Conservation (phyloP, 441 rosid genomes). For the Gossypium laxum region DNA sequence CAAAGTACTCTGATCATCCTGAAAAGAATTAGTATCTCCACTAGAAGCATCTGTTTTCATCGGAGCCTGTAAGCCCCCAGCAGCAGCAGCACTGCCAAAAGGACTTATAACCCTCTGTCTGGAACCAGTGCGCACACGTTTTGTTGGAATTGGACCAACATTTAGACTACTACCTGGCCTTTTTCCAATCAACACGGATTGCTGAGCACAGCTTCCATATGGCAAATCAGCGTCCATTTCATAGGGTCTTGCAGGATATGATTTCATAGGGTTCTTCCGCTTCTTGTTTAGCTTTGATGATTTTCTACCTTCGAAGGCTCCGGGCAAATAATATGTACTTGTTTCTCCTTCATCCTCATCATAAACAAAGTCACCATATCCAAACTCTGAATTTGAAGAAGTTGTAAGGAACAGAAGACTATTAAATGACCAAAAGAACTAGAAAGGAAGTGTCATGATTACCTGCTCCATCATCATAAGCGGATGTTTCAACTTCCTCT, state of each 20-base stretch:
- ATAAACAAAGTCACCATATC: conserved; percentile 41
- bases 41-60: conserved; percentile 85
- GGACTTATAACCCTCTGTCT: conserved; percentile 76
- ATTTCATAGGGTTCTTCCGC: conserved; percentile 43
- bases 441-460: conserved; percentile 16
- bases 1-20: conserved; percentile 85
- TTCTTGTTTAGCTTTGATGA: conserved; percentile 50
- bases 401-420: conserved; percentile 20
- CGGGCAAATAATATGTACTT: conserved; percentile 57
- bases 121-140: conserved; percentile 81
- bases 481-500: conserved; percentile 81
- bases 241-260: conserved; percentile 50
- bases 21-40: conserved; percentile 92
- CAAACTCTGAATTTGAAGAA: conserved; percentile 43
- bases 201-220: conserved; percentile 46
- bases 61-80: conserved; percentile 43
- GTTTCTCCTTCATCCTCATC: conserved; percentile 93
- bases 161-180: conserved; percentile 53
- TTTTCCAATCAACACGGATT: conserved; percentile 45
- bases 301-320: conserved; percentile 50
- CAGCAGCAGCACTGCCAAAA: conserved; percentile 45
- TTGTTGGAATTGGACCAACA: conserved; percentile 69
- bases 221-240: conserved; percentile 55
- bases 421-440: conserved; percentile 17
- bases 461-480: conserved; percentile 69